Percentiles rank a stretch among this genome's conserved stretches.
These are phyloP conservation scores for Penicillium sp. DNA, from an alignment of 2,329 filamentous ascomycete genomes.

Conservation along the genomic window DNA sequence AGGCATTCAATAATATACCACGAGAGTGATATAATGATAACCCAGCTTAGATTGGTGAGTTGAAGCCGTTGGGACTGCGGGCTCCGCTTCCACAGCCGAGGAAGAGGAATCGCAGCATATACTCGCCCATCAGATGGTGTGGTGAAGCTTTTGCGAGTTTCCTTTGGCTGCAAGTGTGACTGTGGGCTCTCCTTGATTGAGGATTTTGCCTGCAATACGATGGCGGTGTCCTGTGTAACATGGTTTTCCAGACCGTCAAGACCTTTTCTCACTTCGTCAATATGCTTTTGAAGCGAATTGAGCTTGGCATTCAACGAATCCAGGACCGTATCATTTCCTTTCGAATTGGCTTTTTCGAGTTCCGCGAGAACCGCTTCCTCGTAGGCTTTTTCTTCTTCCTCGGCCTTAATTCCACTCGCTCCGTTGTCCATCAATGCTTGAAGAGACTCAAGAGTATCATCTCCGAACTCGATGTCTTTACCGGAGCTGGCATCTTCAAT, in stretches of 20 bases:
- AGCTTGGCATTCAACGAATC: conserved; percentile 43
- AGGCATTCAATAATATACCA: conserved; percentile 53
- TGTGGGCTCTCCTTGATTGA: conserved; percentile 12
- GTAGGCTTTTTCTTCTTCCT: conserved; percentile 35
- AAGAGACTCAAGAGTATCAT: conserved; percentile 48
- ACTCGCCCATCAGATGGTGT: conserved; percentile 28
- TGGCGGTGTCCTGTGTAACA: conserved; percentile 29
- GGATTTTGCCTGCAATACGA: conserved; percentile 16
- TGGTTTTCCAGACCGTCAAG: conserved; percentile 41
- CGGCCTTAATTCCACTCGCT: conserved; percentile 26
- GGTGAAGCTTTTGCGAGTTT: conserved; percentile 27
- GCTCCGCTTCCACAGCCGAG: conserved; percentile 37
- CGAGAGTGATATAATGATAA: conserved; percentile 40
- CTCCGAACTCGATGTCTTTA: conserved; percentile 42
- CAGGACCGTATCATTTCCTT: conserved; percentile 27
- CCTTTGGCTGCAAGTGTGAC: conserved; percentile 10
- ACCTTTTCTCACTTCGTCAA: conserved; percentile 43
- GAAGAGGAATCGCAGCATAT: conserved; percentile 36
- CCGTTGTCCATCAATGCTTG: conserved; percentile 41
- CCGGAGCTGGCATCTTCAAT: conserved; percentile 42
- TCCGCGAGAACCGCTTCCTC: conserved; percentile 32
- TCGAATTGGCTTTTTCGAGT: conserved; percentile 21
- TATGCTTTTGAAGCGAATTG: conserved; percentile 40
- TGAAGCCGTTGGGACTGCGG: conserved; percentile 30
- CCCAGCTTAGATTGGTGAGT: conserved; percentile 41